Evolutionary conservation across 2,329 filamentous ascomycete genomes (phyloP).

Genomic region (Fusarium sp.): DNA sequence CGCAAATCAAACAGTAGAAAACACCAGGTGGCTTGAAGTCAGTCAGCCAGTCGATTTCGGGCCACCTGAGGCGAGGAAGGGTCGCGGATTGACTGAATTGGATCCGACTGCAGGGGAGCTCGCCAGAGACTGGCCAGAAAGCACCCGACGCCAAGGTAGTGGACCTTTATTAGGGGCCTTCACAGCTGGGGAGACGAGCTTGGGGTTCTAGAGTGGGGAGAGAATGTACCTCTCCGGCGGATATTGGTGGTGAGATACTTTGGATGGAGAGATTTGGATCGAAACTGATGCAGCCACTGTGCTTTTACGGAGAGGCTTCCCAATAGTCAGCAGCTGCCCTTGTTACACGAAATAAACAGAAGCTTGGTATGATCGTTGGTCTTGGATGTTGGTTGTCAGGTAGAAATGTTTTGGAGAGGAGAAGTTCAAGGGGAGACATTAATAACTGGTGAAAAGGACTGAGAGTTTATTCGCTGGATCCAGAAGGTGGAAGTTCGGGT

Average conservation of each 20-base stretch:
- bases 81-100: conserved; percentile 45
- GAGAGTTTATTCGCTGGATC: background rate
- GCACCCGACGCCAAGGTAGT: conserved; percentile 35
- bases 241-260: conserved; percentile 29
- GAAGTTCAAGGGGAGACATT: background rate
- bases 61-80: conserved; percentile 48
- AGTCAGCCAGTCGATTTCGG: conserved; percentile 46
- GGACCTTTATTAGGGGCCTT: conserved; percentile 23
- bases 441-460: background rate
- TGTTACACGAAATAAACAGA: conserved; percentile 8
- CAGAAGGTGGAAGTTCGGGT: background rate
- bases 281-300: conserved; percentile 19
- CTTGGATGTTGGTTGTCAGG: background rate
- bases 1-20: conserved; percentile 49
- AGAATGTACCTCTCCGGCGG: conserved; percentile 29
- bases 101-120: conserved; percentile 48
- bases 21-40: conserved; percentile 54
- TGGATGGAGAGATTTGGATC: conserved; percentile 18
- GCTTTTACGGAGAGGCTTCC: conserved; percentile 24
- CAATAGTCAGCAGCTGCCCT: conserved; percentile 13
- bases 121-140: conserved; percentile 41
- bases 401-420: background rate
- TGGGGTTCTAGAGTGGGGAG: conserved; percentile 11
- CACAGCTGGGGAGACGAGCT: conserved; percentile 15
- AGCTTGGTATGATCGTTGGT: conserved; percentile 1